Percentiles rank a stretch among this genome's conserved stretches.
These are phyloP conservation scores for Saccharum officinarum DNA, from an alignment of 176 grass and related monocot species.

Conservation along the genomic window DNA sequence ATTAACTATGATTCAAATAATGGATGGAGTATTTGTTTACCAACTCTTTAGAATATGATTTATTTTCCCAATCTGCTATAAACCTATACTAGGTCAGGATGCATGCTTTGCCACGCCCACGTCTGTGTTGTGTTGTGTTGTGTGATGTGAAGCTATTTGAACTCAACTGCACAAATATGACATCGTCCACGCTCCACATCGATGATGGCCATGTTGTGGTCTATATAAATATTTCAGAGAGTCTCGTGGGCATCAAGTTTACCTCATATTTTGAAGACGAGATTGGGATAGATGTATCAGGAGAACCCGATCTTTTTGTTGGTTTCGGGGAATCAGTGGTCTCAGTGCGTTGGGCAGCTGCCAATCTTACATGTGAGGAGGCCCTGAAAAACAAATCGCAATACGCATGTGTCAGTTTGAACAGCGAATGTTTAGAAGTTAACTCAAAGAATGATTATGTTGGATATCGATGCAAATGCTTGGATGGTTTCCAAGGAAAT, in stretches of 20 bases:
- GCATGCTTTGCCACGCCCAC: too few species aligned
- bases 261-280: neutral
- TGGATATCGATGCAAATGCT: neutral
- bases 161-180: neutral
- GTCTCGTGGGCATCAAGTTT: neutral
- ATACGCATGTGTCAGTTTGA: neutral
- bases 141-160: too few species aligned
- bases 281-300: neutral
- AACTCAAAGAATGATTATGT: neutral
- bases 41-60: neutral
- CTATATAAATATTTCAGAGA: neutral
- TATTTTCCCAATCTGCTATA: neutral
- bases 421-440: neutral
- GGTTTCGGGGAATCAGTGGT: neutral
- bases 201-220: neutral
- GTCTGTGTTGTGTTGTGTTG: neutral
- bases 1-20: neutral
- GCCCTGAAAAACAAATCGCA: neutral
- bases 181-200: neutral
- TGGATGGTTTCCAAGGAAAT: neutral
- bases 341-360: neutral
- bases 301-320: neutral
- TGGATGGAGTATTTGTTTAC: neutral
- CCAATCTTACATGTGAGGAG: neutral
- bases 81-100: too few species aligned